Evolutionary conservation across 2,329 filamentous ascomycete species (phyloP).

Genomic region (Xylariaceae sp.): DNA sequence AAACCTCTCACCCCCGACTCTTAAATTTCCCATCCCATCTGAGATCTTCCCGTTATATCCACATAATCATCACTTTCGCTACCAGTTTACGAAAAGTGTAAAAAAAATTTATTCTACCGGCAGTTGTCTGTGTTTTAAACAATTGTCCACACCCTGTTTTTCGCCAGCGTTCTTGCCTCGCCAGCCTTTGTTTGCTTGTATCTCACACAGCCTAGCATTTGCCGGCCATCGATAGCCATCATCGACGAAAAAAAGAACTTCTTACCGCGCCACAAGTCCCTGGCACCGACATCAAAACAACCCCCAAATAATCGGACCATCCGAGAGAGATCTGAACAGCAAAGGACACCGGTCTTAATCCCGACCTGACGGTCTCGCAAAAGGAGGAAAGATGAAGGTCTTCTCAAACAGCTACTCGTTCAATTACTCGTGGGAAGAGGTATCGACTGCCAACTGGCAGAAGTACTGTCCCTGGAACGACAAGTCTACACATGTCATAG

Average conservation of each 20-base stretch:
- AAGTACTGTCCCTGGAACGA: slow-evolving; percentile 99
- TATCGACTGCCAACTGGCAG: slow-evolving; percentile 94
- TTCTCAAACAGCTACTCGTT: slow-evolving; percentile 87
- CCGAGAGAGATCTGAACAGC: background rate
- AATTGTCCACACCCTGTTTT: background rate
- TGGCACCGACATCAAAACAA: slow-evolving; percentile 6
- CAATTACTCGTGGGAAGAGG: slow-evolving; percentile 98
- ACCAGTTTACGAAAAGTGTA: background rate
- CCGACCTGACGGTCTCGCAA: slow-evolving; percentile 7
- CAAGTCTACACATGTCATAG: slow-evolving; percentile 93
- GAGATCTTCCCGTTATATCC: background rate
- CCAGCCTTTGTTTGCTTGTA: slow-evolving; percentile 1
- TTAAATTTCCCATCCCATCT: background rate
- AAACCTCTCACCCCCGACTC: slow-evolving; percentile 11
- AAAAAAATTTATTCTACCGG: background rate
- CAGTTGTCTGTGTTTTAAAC: background rate
- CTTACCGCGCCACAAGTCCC: slow-evolving; percentile 6
- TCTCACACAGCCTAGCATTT: slow-evolving; percentile 14
- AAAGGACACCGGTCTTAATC: background rate
- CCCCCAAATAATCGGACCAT: background rate
- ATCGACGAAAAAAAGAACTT: too few relatives aligned
- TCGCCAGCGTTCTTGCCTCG: too few relatives aligned
- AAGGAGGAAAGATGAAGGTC: slow-evolving; percentile 70
- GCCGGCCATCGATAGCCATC: slow-evolving; percentile 19
- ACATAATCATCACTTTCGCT: background rate